Evolutionary conservation across 2,329 filamentous ascomycete genomes (phyloP).

Genomic region (Claviceps arundinis): DNA sequence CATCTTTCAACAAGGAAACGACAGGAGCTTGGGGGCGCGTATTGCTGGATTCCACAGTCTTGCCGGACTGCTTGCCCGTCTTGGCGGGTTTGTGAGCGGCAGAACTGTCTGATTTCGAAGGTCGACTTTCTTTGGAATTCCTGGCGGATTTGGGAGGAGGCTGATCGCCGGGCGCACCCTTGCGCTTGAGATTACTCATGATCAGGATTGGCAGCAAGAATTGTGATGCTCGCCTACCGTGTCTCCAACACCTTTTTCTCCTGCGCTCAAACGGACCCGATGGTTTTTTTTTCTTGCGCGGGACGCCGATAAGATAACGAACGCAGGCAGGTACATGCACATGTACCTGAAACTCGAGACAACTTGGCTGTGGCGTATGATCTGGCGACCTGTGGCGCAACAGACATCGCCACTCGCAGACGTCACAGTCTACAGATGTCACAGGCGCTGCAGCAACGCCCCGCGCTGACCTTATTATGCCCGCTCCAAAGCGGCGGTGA

Average conservation of each 20-base stretch:
- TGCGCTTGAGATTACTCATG: conserved; percentile 46
- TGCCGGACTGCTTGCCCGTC: conserved; percentile 16
- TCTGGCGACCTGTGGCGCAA: neutral
- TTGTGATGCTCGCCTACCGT: neutral
- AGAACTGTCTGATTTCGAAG: conserved; percentile 30
- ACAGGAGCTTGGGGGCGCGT: conserved; percentile 21
- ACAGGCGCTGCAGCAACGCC: neutral
- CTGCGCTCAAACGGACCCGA: neutral
- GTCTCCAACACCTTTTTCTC: neutral
- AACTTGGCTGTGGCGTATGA: too few species aligned
- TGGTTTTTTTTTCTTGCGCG: conserved; percentile 10
- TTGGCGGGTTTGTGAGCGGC: conserved; percentile 15
- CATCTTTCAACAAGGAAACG: conserved; percentile 48
- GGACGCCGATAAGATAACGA: conserved; percentile 14
- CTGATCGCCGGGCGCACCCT: conserved; percentile 40
- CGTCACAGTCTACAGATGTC: neutral
- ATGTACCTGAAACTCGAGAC: too few species aligned
- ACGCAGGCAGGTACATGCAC: neutral
- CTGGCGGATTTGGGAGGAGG: conserved; percentile 36
- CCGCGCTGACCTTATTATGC: neutral
- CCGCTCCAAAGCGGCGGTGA: neutral
- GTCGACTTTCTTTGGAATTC: conserved; percentile 30
- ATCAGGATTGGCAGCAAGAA: conserved; percentile 12
- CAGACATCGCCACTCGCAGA: neutral
- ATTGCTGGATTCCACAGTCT: conserved; percentile 14